phyloP scores from a whole-genome alignment of 257 asterid species.

The Solanum rostratum region DNA sequence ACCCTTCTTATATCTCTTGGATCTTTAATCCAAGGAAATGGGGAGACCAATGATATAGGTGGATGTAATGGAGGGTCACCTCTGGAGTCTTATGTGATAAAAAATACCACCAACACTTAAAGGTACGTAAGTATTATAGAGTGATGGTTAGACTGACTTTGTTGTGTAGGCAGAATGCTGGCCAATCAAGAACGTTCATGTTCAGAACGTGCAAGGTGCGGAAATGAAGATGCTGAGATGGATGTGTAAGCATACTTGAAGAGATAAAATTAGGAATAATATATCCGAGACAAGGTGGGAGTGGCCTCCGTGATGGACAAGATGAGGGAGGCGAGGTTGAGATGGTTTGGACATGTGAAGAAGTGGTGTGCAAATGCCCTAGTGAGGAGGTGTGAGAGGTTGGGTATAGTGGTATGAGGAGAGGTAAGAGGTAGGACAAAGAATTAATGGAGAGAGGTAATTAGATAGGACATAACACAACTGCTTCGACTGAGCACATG shows the following conservation, averaged over 20 bases:
- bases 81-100: neutral
- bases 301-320: neutral
- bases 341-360: neutral
- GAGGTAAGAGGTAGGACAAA: neutral
- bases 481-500: neutral
- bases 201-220: neutral
- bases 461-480: no score
- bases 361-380: neutral
- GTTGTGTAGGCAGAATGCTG: neutral
- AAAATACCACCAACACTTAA: neutral
- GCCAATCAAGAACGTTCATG: neutral
- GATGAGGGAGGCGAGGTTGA: neutral
- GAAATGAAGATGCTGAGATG: neutral
- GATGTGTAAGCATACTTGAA: neutral
- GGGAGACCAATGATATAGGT: neutral
- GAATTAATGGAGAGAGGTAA: neutral
- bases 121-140: neutral
- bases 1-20: neutral
- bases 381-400: neutral
- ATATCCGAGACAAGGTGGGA: neutral
- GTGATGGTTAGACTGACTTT: neutral
- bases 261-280: neutral
- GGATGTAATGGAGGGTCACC: neutral
- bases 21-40: neutral
- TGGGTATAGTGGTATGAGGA: neutral